Evolutionary conservation across 2,329 filamentous ascomycete genomes (phyloP).

Genomic region (Aspergillus ochraceus): DNA sequence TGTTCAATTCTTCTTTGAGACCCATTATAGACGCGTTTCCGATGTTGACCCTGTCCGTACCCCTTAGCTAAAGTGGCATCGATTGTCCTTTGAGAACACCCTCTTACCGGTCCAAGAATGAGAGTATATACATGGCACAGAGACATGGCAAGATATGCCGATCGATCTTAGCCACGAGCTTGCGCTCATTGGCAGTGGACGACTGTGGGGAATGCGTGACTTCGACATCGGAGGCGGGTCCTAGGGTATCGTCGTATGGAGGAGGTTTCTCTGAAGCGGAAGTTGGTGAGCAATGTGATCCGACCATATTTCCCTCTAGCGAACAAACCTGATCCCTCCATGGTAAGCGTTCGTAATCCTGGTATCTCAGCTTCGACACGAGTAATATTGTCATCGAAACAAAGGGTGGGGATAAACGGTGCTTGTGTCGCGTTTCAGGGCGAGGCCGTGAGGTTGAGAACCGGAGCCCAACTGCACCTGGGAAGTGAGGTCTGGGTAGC

Average conservation of each 20-base stretch:
- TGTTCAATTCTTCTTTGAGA: constrained; percentile 61
- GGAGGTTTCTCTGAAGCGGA: not conserved
- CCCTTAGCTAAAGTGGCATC: not conserved
- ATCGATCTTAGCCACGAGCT: constrained; percentile 70
- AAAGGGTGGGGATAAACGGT: not conserved
- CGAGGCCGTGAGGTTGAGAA: not conserved
- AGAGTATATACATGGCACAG: constrained; percentile 69
- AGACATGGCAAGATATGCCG: constrained; percentile 70
- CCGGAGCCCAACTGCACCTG: not conserved
- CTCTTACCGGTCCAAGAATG: constrained; percentile 59
- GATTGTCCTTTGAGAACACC: not conserved
- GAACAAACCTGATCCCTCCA: not conserved
- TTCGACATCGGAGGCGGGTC: not conserved
- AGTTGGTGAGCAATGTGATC: not conserved
- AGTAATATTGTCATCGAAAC: not conserved
- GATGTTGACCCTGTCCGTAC: constrained; percentile 65
- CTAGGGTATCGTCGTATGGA: not conserved
- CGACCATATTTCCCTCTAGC: not conserved
- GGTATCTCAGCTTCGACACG: not conserved
- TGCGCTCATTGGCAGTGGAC: constrained; percentile 49
- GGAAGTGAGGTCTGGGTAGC: not conserved
- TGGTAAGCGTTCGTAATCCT: not conserved
- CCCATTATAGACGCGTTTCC: constrained; percentile 72
- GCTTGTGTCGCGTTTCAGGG: not conserved
- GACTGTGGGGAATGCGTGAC: not conserved